Percentiles rank a stretch among this genome's conserved stretches.
phyloP scores from a whole-genome alignment of 1,284 basidiomycete species.

The Neolentinus lepideus region DNA sequence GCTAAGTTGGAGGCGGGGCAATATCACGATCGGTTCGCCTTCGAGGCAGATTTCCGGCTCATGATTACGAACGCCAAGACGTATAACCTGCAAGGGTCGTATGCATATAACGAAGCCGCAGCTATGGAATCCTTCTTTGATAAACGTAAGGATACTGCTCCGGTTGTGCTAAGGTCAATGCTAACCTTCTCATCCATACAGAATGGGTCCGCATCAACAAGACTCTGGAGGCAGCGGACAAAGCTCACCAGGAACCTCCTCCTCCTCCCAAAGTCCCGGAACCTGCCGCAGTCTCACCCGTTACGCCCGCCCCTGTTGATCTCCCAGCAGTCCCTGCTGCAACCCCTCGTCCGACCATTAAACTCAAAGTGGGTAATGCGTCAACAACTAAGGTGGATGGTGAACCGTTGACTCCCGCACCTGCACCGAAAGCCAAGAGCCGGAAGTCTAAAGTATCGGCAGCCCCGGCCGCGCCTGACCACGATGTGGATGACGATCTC shows the following conservation, averaged over 20 bases:
- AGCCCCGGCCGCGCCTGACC: conserved; percentile 44
- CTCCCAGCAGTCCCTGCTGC: conserved; percentile 23
- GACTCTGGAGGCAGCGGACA: conserved; percentile 48
- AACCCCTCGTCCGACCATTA: conserved; percentile 45
- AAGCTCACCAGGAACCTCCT: conserved; percentile 27
- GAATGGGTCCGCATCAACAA: conserved; percentile 76
- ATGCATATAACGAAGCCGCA: conserved; percentile 72
- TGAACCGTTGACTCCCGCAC: conserved; percentile 9
- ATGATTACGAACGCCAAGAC: conserved; percentile 86
- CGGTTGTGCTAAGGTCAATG: background rate
- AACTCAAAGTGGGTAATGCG: conserved; percentile 37
- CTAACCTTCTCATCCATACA: conserved; percentile 20
- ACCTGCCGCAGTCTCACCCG: conserved; percentile 11
- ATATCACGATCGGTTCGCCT: conserved; percentile 80
- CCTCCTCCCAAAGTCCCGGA: conserved; percentile 18
- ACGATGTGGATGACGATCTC: conserved; percentile 69
- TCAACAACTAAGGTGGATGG: conserved; percentile 13
- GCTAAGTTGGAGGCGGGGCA: conserved; percentile 86
- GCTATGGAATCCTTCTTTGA: conserved; percentile 81
- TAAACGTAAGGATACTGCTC: conserved; percentile 50
- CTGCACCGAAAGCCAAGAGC: conserved; percentile 29
- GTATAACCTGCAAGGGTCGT: conserved; percentile 76
- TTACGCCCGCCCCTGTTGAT: conserved; percentile 10
- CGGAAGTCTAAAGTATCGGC: conserved; percentile 35
- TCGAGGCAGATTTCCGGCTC: conserved; percentile 83